Conservation (phyloP, 371 early-diverging fungal genomes). For the Zancudomyces culisetae region DNA sequence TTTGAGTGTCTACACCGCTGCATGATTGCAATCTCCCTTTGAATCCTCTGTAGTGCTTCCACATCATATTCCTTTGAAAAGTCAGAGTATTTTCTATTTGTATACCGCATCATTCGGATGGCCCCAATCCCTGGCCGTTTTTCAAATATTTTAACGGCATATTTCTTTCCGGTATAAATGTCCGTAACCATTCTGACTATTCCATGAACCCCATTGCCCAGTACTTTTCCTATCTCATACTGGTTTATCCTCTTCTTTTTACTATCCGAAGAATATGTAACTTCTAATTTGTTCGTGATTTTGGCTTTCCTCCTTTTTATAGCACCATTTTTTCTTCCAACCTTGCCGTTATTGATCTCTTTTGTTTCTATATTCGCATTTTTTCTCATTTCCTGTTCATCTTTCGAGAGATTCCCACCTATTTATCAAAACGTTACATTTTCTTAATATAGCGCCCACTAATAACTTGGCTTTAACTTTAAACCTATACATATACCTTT, state of each 20-base stretch:
- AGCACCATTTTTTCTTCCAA: too few relatives aligned
- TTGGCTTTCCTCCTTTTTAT: too few relatives aligned
- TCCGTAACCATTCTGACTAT: constrained; percentile 83
- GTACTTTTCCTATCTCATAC: constrained; percentile 71
- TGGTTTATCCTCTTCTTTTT: constrained; percentile 82
- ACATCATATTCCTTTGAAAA: constrained; percentile 19
- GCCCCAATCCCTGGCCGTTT: constrained; percentile 18
- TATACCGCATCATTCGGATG: constrained; percentile 4
- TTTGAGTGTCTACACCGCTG: constrained; percentile 88
- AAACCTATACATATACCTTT: too few relatives aligned
- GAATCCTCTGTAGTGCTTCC: constrained; percentile 70
- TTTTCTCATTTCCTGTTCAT: too few relatives aligned
- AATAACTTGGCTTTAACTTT: too few relatives aligned
- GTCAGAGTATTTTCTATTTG: not conserved
- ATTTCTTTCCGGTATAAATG: constrained; percentile 42
- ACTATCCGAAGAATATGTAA: too few relatives aligned
- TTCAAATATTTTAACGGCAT: constrained; percentile 26
- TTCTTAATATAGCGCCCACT: too few relatives aligned
- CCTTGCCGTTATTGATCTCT: too few relatives aligned
- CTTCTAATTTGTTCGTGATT: too few relatives aligned
- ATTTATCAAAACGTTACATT: too few relatives aligned
- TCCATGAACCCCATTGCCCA: constrained; percentile 91
- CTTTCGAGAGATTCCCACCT: too few relatives aligned
- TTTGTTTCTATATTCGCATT: too few relatives aligned
- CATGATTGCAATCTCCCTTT: constrained; percentile 83